Evolutionary conservation across 805 yeast species (phyloP), one percentile per base, ranked within the genome.

Genomic region (Metschnikowia lochheadii): DNA sequence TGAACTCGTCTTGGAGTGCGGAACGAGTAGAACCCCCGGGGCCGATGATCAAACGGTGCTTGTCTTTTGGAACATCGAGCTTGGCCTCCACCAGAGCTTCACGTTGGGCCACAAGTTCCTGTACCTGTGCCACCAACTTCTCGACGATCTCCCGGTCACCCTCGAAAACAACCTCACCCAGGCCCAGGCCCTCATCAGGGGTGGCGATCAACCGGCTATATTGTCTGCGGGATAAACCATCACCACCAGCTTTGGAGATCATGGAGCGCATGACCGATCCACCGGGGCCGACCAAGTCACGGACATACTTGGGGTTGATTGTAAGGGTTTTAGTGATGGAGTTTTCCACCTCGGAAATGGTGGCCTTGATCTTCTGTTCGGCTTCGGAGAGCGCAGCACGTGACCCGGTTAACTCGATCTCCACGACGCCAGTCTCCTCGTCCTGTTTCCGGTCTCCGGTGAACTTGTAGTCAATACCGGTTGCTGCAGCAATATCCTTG

Each of bases 141-240:
- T 79, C 80, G 44, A 92, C 97, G 55, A 89, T 77, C 38, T 67
- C 67, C 65, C 83, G 82, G 64, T 89, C 85, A 62, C 99, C 99
- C 58, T 81, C 73, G 41, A 87, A 80, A 43, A 79, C 76, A 55
- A 94, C 76, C 44, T 76, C 75, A 44, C 73, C 72, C 15, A 85
- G 77, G 8, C 78, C 85, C 15, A 86, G 78, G 35, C 77, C 81
- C 53, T 78, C 81, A 49, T 81, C 77, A 46, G 98, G 97, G 50
- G 89, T 78, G 49, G 79, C 81, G 58, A 88, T 76, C 57, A 81
- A 72, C 58, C 83, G 77, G 60, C 79, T 71, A 62, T 79, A 78
- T 50, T 74, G 78, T 48, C 55, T 51, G 52, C 77, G 73, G 32
- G 75, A 66, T 44, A 69, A 57, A 44, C 63, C 61, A 53, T 80